Evolutionary conservation across 768 basidiomycete genomes (phyloP).

Genomic region (Macrolepiota albuminosa): DNA sequence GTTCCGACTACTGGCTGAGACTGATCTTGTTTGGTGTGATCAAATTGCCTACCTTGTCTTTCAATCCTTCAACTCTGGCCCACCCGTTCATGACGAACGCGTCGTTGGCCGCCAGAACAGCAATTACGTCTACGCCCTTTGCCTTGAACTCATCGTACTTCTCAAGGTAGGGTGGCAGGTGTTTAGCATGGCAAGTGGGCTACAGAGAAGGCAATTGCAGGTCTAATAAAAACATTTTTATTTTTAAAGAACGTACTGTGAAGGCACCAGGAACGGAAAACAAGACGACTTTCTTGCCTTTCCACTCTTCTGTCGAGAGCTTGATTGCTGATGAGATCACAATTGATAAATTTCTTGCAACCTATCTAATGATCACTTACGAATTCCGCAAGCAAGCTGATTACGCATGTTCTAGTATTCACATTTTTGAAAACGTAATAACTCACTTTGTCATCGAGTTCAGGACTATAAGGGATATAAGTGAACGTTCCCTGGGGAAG

Average conservation of each 20-base stretch:
- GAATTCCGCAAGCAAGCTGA: conserved; percentile 54
- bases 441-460: conserved; percentile 58
- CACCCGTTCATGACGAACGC: conserved; percentile 69
- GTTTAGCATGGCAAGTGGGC: conserved; percentile 63
- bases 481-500: conserved; percentile 36
- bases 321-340: conserved; percentile 36
- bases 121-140: conserved; percentile 72
- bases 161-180: conserved; percentile 61
- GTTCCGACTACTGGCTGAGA: background rate
- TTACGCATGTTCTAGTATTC: background rate
- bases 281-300: conserved; percentile 77
- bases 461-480: conserved; percentile 57
- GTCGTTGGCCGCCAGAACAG: conserved; percentile 77
- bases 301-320: conserved; percentile 61
- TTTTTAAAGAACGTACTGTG: conserved; percentile 45
- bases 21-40: background rate
- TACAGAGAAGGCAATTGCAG: conserved; percentile 23
- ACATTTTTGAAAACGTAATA: background rate
- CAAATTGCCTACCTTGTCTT: conserved; percentile 52
- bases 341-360: background rate
- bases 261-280: conserved; percentile 80
- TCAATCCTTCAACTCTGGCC: conserved; percentile 51
- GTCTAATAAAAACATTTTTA: background rate
- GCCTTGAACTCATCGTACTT: conserved; percentile 71
- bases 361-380: conserved; percentile 35